Base-by-base conservation (phyloP, 495 filamentous ascomycete genomes). In the Aspergillus hancockii region DNA sequence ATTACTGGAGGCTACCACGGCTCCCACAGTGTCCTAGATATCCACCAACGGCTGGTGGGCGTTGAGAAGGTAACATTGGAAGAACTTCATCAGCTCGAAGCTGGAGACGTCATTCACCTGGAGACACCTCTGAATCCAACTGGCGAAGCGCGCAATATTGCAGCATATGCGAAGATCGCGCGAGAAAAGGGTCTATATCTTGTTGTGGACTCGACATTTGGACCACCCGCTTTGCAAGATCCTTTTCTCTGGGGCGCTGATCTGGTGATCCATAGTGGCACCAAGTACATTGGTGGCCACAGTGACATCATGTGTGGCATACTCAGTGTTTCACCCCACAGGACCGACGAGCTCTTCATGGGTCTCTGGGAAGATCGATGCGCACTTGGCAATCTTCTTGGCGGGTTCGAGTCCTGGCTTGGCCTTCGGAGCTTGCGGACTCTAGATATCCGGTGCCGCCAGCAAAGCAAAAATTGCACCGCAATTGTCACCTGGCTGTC, bases 231-330 rank as follows among this genome's bases (percentile, higher is more conserved):
- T 21, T 78, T 98, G 36, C 88, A 90, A 70, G 90, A 97, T 64
- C 94, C 94, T 3, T 95, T 97, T 68, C 46, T 63, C 31, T 85
- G 77, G 65, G 92, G 92, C 58, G 90, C 88, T 3, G 92, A 97
- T 72, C 70, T 90, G 0, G 84, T 97, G 23, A 88, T 97, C 88
- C 94, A 98, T 72, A 86, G 81, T 22, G 94, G 91, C 14, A 94
- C 92, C 10, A 98, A 98, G 79, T 98, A 97, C 71, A 82, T 98
- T 58, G 94, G 94, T 18, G 94, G 94, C 0, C 94, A 98, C 74
- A 89, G 84, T 61, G 94, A 98, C 74, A 75, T 97, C 74, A 83
- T 98, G 0, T 90, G 88, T 63, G 94, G 94, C 10, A 87, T 95
- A 19, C 76, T 97, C n/a, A 87, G 6, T 5, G 31, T 32, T 10